Percentiles rank a stretch among this genome's conserved stretches.
Conservation (phyloP, 164 flowering plant genomes). For the Cinnamomum chago region DNA sequence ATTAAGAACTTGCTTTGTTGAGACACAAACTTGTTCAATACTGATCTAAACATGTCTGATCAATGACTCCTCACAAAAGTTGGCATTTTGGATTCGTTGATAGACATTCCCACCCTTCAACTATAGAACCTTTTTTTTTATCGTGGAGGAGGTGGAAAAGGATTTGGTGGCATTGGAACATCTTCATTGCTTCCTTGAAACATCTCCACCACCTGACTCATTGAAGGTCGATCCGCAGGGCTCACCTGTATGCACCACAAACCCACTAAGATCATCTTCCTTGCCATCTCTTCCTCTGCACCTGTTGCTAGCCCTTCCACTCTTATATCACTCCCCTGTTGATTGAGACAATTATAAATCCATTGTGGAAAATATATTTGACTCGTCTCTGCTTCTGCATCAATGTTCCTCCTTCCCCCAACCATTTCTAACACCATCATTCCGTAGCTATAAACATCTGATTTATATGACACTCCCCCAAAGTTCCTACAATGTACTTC, state of each 20-base stretch:
- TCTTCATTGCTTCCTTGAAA: constrained; percentile 8
- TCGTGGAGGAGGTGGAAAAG: background rate
- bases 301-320: background rate
- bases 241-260: constrained; percentile 10
- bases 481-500: background rate
- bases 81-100: too few species aligned
- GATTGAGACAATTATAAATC: background rate
- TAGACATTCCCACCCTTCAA: too few species aligned
- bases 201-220: constrained; percentile 10
- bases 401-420: constrained; percentile 3
- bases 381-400: background rate
- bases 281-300: background rate
- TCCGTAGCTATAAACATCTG: constrained; percentile 18
- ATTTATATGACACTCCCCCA: constrained; percentile 4
- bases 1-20: too few species aligned
- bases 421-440: constrained; percentile 13
- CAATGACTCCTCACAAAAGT: too few species aligned
- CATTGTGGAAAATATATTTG: constrained; percentile 8
- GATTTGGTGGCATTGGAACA: background rate
- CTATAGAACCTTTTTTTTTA: background rate
- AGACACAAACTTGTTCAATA: too few species aligned
- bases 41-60: too few species aligned
- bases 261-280: constrained; percentile 10
- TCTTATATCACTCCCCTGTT: background rate
- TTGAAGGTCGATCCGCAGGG: constrained; percentile 9